These are phyloP conservation scores for Penicillium sp. DNA, from an alignment of 2,329 filamentous ascomycete genomes.

Conservation along the genomic window DNA sequence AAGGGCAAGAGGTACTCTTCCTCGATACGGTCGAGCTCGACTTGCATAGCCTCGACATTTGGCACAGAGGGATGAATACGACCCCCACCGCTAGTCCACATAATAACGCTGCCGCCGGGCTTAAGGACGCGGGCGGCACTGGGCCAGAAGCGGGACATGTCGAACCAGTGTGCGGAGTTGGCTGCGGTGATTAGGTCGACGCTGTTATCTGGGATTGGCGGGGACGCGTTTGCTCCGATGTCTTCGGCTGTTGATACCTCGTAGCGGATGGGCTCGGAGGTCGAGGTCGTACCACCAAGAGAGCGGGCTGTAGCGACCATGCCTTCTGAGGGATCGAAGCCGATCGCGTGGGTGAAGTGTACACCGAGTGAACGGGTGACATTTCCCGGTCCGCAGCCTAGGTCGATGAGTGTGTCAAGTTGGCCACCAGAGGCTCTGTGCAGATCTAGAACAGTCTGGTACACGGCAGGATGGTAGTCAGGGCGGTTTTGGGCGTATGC, in stretches of 20 bases:
- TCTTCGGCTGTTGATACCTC: conserved; percentile 45
- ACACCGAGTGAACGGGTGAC: conserved; percentile 44
- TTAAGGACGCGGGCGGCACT: conserved; percentile 46
- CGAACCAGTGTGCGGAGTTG: conserved; percentile 56
- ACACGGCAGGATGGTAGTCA: conserved; percentile 49
- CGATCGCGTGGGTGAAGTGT: conserved; percentile 46
- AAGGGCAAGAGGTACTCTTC: conserved; percentile 37
- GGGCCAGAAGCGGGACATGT: conserved; percentile 50
- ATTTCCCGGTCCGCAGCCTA: conserved; percentile 55
- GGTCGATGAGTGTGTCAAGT: conserved; percentile 46
- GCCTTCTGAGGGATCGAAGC: conserved; percentile 49
- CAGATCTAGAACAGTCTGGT: conserved; percentile 43
- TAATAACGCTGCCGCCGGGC: conserved; percentile 51
- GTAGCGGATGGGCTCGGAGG: conserved; percentile 39
- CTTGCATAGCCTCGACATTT: conserved; percentile 41
- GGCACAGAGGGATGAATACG: conserved; percentile 30
- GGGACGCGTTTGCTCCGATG: conserved; percentile 30
- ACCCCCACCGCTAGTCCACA: conserved; percentile 44
- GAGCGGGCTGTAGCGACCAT: conserved; percentile 50
- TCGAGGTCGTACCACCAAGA: conserved; percentile 31
- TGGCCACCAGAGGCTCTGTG: conserved; percentile 47
- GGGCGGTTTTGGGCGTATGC: conserved; percentile 40
- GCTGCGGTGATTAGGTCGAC: conserved; percentile 51
- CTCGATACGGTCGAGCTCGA: conserved; percentile 37
- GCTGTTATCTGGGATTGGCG: conserved; percentile 29